These are phyloP conservation scores for Cercospora nicotianae DNA, from an alignment of 2,329 filamentous ascomycete species.

Conservation along the genomic window DNA sequence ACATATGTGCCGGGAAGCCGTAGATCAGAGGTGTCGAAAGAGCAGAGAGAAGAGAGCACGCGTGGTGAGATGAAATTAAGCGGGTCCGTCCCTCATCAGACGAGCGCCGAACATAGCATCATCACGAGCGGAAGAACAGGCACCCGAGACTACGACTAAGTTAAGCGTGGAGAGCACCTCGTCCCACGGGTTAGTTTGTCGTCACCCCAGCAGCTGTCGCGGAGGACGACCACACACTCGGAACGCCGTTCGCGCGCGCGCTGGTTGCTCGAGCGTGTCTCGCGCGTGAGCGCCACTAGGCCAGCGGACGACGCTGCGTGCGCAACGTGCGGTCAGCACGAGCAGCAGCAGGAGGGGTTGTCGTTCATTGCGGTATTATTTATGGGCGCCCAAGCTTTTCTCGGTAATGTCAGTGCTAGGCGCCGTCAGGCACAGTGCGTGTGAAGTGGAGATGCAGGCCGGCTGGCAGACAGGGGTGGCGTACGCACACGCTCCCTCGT, in stretches of 20 bases:
- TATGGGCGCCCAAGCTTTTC: constrained; percentile 3
- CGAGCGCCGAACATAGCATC: constrained; percentile 3
- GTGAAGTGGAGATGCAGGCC: constrained; percentile 3
- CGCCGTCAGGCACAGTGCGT: constrained; percentile 5
- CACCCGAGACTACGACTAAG: neutral
- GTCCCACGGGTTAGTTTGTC: neutral
- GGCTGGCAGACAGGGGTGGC: neutral
- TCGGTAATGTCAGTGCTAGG: neutral
- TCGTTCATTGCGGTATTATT: neutral
- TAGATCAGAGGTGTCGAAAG: neutral
- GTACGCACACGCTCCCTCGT: neutral
- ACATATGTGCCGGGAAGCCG: constrained; percentile 47
- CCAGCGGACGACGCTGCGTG: neutral
- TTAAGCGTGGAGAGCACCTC: neutral
- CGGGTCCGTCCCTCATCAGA: neutral
- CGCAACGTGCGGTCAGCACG: neutral
- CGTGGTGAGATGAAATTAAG: neutral
- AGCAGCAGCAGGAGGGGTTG: neutral
- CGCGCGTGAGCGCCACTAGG: neutral
- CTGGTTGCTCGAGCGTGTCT: neutral
- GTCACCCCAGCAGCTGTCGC: neutral
- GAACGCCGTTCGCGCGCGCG: neutral
- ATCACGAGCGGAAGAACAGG: neutral
- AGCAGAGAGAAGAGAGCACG: neutral
- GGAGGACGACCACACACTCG: neutral